Conservation (phyloP, 805 yeast species). For the Kodamaea kakaduensis region DNA sequence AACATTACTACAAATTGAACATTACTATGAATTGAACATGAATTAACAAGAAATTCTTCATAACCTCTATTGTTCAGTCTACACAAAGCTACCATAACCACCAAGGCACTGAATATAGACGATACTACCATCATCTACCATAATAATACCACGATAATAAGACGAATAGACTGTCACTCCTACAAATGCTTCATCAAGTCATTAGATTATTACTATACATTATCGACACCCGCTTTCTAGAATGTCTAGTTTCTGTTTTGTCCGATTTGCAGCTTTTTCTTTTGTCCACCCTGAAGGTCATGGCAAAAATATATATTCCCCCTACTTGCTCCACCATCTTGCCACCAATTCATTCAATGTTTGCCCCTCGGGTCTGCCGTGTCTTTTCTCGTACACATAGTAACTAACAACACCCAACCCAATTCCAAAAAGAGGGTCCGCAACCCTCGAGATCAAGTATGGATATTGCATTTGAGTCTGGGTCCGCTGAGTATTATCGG, state of each 20-base stretch:
- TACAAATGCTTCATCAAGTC: too few relatives aligned
- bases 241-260: neutral
- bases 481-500: neutral
- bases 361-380: conserved; percentile 57
- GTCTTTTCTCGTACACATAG: conserved; percentile 57
- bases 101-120: too few relatives aligned
- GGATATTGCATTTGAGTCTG: conserved; percentile 34
- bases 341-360: conserved; percentile 49
- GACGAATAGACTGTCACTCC: too few relatives aligned
- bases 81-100: too few relatives aligned
- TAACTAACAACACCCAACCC: conserved; percentile 61
- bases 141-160: too few relatives aligned
- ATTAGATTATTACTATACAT: too few relatives aligned
- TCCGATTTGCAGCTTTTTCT: neutral
- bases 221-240: too few relatives aligned
- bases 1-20: too few relatives aligned
- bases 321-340: conserved; percentile 18
- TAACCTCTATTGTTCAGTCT: too few relatives aligned
- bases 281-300: conserved; percentile 2
- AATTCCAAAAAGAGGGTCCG: conserved; percentile 66
- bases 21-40: too few relatives aligned
- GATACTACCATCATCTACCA: too few relatives aligned
- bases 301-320: neutral
- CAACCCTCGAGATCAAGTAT: conserved; percentile 47
- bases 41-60: too few relatives aligned